Conservation (phyloP, 805 yeast species). For the Cyberlindnera suaveolens region DNA sequence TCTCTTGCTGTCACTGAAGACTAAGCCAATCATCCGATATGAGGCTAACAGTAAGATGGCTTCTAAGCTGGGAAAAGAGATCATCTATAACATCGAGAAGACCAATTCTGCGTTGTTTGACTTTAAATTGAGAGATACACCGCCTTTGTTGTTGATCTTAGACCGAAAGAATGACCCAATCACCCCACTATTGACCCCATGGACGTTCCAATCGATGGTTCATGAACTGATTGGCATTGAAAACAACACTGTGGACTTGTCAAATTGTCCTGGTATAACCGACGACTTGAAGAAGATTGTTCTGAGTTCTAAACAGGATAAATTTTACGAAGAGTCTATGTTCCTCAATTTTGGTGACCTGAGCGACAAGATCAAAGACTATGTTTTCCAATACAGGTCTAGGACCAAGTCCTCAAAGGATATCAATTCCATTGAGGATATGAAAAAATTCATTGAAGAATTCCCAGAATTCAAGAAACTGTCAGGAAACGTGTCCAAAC, state of each 20-base stretch:
- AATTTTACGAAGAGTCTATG: slow-evolving; percentile 75
- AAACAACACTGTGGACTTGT: slow-evolving; percentile 72
- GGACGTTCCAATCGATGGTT: slow-evolving; percentile 98
- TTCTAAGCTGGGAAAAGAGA: slow-evolving; percentile 61
- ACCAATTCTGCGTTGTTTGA: slow-evolving; percentile 61
- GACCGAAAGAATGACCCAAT: slow-evolving; percentile 89
- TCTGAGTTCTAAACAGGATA: slow-evolving; percentile 62
- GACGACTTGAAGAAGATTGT: slow-evolving; percentile 60
- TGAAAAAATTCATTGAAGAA: slow-evolving; percentile 85
- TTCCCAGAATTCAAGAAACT: slow-evolving; percentile 91
- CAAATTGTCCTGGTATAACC: slow-evolving; percentile 46
- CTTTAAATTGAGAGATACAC: slow-evolving; percentile 52
- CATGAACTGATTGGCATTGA: slow-evolving; percentile 83
- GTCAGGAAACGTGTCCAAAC: slow-evolving; percentile 85
- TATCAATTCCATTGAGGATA: slow-evolving; percentile 76
- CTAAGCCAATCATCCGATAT: slow-evolving; percentile 73
- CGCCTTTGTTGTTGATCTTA: slow-evolving; percentile 68
- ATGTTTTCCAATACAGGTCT: slow-evolving; percentile 74
- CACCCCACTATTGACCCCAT: slow-evolving; percentile 87
- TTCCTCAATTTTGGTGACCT: slow-evolving; percentile 90
- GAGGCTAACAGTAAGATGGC: slow-evolving; percentile 66
- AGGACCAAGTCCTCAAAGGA: slow-evolving; percentile 72
- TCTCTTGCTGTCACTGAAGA: slow-evolving; percentile 61
- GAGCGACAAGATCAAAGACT: slow-evolving; percentile 79
- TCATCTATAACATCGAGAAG: slow-evolving; percentile 49